Conservation (phyloP, 441 rosid species). For the Jatropha multifida region DNA sequence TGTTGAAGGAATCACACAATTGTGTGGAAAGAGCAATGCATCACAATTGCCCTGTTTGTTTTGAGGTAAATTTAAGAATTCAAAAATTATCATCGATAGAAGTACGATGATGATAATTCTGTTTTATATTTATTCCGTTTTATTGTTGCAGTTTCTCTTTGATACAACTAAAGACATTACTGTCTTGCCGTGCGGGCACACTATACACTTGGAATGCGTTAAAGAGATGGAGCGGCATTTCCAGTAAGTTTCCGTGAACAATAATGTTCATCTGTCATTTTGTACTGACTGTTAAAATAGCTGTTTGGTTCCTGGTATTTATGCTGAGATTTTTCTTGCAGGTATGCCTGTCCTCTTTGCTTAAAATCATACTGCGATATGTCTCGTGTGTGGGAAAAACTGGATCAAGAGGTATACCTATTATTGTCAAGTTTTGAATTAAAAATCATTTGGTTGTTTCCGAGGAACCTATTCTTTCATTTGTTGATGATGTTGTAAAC, state of each 20-base stretch:
- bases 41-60: constrained; percentile 61
- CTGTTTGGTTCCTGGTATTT: neutral
- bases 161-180: constrained; percentile 54
- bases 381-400: constrained; percentile 64
- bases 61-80: constrained; percentile 43
- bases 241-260: constrained; percentile 35
- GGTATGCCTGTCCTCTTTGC: constrained; percentile 88
- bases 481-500: constrained; percentile 7
- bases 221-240: constrained; percentile 52
- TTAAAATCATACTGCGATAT: constrained; percentile 74
- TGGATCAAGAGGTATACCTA: constrained; percentile 51
- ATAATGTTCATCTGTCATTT: neutral
- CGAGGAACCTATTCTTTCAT: neutral
- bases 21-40: constrained; percentile 71
- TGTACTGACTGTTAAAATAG: neutral
- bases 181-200: constrained; percentile 61
- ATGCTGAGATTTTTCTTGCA: constrained; percentile 24
- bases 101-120: neutral
- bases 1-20: constrained; percentile 47
- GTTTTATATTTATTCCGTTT: neutral
- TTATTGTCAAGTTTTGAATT: neutral
- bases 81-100: neutral
- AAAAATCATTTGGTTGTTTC: neutral
- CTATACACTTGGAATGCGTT: constrained; percentile 59
- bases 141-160: constrained; percentile 45